Conservation (phyloP, 176 grass and related monocot species). For the Pontederia crassipes region DNA sequence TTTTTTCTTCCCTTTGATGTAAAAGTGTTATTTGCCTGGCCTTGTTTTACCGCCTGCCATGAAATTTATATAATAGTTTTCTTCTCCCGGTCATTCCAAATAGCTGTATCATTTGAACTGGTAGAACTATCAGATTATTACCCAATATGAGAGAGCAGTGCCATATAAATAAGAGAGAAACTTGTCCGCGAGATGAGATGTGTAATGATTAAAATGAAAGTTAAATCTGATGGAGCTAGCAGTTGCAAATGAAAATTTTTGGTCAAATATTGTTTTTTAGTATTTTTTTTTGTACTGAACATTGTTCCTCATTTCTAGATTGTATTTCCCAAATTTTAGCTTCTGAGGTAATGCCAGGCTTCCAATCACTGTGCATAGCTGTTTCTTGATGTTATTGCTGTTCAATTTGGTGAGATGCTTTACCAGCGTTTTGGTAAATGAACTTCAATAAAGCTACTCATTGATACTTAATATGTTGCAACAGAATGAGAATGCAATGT, state of each 20-base stretch:
- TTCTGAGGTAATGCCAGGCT: no score
- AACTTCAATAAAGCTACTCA: no score
- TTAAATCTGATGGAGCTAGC: constrained; percentile 49
- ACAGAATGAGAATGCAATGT: no score
- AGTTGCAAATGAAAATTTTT: constrained; percentile 36
- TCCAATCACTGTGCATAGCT: no score
- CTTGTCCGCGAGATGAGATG: not conserved
- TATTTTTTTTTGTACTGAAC: no score
- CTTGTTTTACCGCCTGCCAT: constrained; percentile 32
- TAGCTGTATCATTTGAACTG: constrained; percentile 40
- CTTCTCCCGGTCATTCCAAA: constrained; percentile 22
- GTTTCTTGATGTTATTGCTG: no score
- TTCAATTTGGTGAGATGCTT: no score
- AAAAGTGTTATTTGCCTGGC: constrained; percentile 29
- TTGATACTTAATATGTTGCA: no score
- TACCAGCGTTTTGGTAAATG: no score
- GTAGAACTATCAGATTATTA: constrained; percentile 46
- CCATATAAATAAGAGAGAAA: constrained; percentile 25
- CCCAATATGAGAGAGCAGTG: constrained; percentile 22
- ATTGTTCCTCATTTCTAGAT: no score
- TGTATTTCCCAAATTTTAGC: no score
- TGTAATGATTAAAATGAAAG: constrained; percentile 39
- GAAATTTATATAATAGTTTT: constrained; percentile 45
- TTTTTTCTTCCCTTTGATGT: constrained; percentile 27
- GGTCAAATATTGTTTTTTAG: no score